Evolutionary conservation across 2,329 filamentous ascomycete genomes (phyloP).

Genomic region (Phoma sp.): DNA sequence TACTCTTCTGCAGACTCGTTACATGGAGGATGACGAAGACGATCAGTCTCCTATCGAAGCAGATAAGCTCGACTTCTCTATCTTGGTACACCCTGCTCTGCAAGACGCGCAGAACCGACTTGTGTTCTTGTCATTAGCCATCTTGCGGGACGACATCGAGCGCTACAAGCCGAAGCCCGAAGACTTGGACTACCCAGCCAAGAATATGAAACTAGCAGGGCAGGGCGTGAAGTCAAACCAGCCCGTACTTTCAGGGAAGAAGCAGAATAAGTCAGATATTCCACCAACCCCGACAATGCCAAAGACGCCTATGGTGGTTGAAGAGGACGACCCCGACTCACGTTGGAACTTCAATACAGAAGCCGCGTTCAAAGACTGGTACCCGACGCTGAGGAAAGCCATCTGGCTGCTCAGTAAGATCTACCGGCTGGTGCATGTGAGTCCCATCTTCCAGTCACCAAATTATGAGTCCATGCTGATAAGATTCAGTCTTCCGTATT

Average conservation of each 20-base stretch:
- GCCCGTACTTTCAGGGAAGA: constrained; percentile 61
- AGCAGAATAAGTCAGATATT: constrained; percentile 50
- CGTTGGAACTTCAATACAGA: constrained; percentile 64
- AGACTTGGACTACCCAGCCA: constrained; percentile 68
- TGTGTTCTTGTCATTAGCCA: constrained; percentile 68
- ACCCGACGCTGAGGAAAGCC: constrained; percentile 70
- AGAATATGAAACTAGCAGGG: constrained; percentile 53
- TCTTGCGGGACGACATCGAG: constrained; percentile 71
- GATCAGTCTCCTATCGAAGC: constrained; percentile 58
- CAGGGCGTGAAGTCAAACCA: constrained; percentile 51
- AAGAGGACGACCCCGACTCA: constrained; percentile 57
- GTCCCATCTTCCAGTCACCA: constrained; percentile 13
- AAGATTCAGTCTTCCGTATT: constrained; percentile 66
- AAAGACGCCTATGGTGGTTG: constrained; percentile 58
- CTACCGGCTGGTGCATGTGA: constrained; percentile 71
- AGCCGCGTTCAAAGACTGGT: constrained; percentile 66
- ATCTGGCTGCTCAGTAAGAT: constrained; percentile 73
- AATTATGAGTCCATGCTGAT: neutral
- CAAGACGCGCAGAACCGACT: constrained; percentile 71
- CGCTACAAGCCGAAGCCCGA: constrained; percentile 69
- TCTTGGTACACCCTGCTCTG: constrained; percentile 68
- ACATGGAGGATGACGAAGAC: constrained; percentile 60
- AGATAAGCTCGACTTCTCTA: constrained; percentile 66
- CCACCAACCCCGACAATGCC: constrained; percentile 49
- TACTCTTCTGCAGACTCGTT: constrained; percentile 69